Percentiles rank a stretch among this genome's conserved stretches.
These are phyloP conservation scores for Silene vulgaris DNA, from an alignment of 179 eudicot species.

Conservation along the genomic window DNA sequence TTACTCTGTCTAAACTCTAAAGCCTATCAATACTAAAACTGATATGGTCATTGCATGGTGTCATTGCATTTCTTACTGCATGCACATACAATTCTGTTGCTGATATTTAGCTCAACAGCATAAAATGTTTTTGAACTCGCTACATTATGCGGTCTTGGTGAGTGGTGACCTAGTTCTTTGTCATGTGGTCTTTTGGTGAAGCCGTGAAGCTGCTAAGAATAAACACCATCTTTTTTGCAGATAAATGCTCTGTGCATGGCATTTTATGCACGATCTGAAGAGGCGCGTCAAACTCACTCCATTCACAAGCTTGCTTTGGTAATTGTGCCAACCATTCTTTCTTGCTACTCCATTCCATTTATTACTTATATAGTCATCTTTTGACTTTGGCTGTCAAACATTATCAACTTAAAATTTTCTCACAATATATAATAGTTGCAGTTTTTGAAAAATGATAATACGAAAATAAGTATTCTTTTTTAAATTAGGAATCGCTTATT, in stretches of 20 bases:
- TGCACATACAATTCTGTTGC: neutral
- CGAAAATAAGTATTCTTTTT: too few species aligned
- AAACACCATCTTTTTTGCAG: conserved; percentile 41
- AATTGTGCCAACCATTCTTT: conserved; percentile 20
- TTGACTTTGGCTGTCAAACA: neutral
- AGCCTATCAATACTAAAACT: too few species aligned
- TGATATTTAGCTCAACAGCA: neutral
- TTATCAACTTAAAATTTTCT: neutral
- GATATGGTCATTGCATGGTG: too few species aligned
- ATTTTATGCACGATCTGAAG: conserved; percentile 92
- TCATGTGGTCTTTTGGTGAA: neutral
- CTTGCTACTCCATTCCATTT: neutral
- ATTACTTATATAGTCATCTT: neutral
- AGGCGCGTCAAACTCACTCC: conserved; percentile 93
- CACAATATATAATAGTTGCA: neutral
- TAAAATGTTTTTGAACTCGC: neutral
- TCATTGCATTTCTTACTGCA: neutral
- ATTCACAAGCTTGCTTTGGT: conserved; percentile 94
- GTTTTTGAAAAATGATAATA: too few species aligned
- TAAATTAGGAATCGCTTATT: neutral
- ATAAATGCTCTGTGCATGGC: conserved; percentile 96
- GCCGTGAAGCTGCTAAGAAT: neutral
- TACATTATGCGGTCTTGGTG: neutral
- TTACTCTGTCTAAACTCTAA: too few species aligned
- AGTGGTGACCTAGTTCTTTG: neutral